phyloP scores from a whole-genome alignment of 2,329 filamentous ascomycete genomes.

The Neocatenulostroma microsporum region DNA sequence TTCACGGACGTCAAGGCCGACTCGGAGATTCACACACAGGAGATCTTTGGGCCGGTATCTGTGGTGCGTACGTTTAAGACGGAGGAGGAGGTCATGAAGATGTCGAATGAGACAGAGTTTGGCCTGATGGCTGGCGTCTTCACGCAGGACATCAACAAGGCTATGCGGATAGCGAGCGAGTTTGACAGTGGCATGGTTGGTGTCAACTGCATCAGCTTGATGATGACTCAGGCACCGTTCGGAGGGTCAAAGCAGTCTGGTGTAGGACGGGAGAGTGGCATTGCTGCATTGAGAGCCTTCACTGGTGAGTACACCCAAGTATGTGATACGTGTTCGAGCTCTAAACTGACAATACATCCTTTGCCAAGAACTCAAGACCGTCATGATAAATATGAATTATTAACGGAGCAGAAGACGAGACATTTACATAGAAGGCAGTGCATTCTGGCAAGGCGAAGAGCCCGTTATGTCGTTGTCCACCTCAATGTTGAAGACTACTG shows the following conservation, averaged over 20 bases:
- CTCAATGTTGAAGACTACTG: no score
- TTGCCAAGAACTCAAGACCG: slow-evolving; percentile 1
- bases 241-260: slow-evolving; percentile 36
- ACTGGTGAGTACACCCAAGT: slow-evolving; percentile 46
- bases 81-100: slow-evolving; percentile 26
- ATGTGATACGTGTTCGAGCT: not conserved
- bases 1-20: slow-evolving; percentile 36
- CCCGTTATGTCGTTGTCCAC: no score
- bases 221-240: slow-evolving; percentile 36
- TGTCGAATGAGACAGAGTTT: slow-evolving; percentile 4
- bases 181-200: slow-evolving; percentile 15
- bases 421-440: no score
- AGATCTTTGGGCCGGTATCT: slow-evolving; percentile 33
- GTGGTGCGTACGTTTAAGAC: slow-evolving; percentile 31
- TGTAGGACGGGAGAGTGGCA: slow-evolving; percentile 40
- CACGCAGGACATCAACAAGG: slow-evolving; percentile 8
- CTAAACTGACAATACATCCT: not conserved
- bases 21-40: slow-evolving; percentile 25
- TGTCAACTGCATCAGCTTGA: slow-evolving; percentile 33
- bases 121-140: slow-evolving; percentile 7
- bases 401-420: no score
- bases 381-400: slow-evolving; percentile 9
- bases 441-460: no score
- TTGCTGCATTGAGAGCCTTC: slow-evolving; percentile 36
- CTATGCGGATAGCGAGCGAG: slow-evolving; percentile 3